Conservation (phyloP, 2,329 filamentous ascomycete genomes). For the Coniochaeta pulveracea region DNA sequence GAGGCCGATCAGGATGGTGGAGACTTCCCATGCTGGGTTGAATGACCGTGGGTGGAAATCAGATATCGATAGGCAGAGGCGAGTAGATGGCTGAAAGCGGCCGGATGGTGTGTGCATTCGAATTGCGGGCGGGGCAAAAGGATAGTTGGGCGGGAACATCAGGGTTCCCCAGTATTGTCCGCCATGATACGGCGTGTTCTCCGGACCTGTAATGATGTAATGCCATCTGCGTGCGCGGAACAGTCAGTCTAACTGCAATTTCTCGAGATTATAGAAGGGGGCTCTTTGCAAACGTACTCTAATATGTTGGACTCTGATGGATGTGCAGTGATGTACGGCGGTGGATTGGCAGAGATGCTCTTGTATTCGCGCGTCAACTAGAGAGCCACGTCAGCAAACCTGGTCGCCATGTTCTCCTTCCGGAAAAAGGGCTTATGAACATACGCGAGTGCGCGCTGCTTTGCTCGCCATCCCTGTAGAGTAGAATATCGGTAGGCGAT, state of each 20-base stretch:
- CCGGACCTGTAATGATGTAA: conserved; percentile 89
- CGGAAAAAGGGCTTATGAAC: too few relatives aligned
- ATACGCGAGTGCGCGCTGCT: conserved; percentile 60
- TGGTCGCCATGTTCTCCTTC: not conserved
- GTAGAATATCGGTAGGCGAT: too few relatives aligned
- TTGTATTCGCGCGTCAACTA: conserved; percentile 54
- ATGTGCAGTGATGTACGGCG: conserved; percentile 80
- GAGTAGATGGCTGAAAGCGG: conserved; percentile 84
- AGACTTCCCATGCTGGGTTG: conserved; percentile 97
- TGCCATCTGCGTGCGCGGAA: conserved; percentile 55
- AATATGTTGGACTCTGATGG: conserved; percentile 86
- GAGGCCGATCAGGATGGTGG: conserved; percentile 87
- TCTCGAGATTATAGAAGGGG: not conserved
- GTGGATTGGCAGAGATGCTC: conserved; percentile 59
- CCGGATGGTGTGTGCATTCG: conserved; percentile 98
- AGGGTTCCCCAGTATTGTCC: conserved; percentile 98
- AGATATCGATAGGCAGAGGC: conserved; percentile 88
- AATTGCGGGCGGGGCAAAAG: conserved; percentile 92
- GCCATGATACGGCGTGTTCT: conserved; percentile 84
- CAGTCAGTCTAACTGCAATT: not conserved
- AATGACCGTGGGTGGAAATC: conserved; percentile 98
- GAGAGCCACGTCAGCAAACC: not conserved
- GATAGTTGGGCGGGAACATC: conserved; percentile 91
- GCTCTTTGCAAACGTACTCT: conserved; percentile 55
- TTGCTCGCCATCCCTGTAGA: conserved; percentile 55